Evolutionary conservation across 2,329 filamentous ascomycete species (phyloP).

Genomic region (Aspergillus tanneri): DNA sequence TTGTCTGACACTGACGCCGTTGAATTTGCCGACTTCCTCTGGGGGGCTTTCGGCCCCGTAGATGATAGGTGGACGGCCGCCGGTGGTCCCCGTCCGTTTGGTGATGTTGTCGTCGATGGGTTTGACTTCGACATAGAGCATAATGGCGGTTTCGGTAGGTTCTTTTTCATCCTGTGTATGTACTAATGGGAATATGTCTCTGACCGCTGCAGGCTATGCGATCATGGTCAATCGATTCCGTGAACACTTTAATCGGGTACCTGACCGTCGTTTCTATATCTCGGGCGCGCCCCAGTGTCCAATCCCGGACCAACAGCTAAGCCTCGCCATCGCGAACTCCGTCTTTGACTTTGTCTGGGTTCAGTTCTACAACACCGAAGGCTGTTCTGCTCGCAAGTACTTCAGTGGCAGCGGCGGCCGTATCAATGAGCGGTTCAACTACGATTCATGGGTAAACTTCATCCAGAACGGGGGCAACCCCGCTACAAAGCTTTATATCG

Average conservation of each 20-base stretch:
- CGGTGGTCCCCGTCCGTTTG: conserved; percentile 50
- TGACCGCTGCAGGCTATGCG: conserved; percentile 41
- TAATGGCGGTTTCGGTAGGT: conserved; percentile 32
- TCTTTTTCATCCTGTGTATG: background rate
- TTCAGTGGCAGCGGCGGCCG: conserved; percentile 32
- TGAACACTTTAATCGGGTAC: conserved; percentile 36
- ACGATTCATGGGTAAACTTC: conserved; percentile 46
- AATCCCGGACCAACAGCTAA: conserved; percentile 49
- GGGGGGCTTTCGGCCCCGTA: conserved; percentile 51
- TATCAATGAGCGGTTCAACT: conserved; percentile 44
- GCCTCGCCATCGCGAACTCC: conserved; percentile 45
- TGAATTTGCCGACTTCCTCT: conserved; percentile 53
- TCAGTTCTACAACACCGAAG: conserved; percentile 56
- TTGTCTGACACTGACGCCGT: conserved; percentile 39
- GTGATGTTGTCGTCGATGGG: conserved; percentile 48
- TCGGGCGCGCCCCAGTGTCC: conserved; percentile 56
- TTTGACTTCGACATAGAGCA: conserved; percentile 53
- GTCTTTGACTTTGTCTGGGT: conserved; percentile 56
- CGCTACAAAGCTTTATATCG: conserved; percentile 55
- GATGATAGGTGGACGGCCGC: conserved; percentile 28
- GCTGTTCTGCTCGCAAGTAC: conserved; percentile 51
- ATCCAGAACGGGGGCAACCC: conserved; percentile 41
- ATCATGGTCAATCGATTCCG: conserved; percentile 51
- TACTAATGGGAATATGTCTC: background rate
- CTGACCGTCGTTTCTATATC: conserved; percentile 48